Evolutionary conservation across 163 green algal species (phyloP), one percentile per base, ranked within the genome.

Genomic region (Chlamydomonas reinhardtii): DNA sequence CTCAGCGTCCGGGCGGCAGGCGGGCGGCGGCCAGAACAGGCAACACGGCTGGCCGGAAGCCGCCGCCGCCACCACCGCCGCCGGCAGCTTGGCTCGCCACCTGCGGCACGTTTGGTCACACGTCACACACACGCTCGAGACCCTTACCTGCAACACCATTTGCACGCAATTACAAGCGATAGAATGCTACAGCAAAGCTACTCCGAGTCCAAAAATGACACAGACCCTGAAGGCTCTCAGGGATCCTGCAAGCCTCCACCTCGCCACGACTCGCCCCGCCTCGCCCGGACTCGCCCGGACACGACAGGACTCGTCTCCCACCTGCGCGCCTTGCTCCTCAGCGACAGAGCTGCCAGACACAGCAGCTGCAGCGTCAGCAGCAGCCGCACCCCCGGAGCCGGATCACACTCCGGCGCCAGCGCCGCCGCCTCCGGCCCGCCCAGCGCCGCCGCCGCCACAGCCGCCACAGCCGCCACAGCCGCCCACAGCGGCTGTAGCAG

Each of bases 11-110:
- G 80, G 80, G 1, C 72, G 71, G 61, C 12, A 15, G 2, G 72
- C 35, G 0, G 83, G 78, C 1, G 72, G 90, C 17, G 92, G 92
- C 93, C 93, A 96, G 85, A 96, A 94, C 29, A 95, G 86, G 74
- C 86, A 88, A 83, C 93, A 96, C 0, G 89, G 73, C 17, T 80
- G 77, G 25, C 91, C 91, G 20, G 84, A 87, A 1, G 54, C 73
- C 0, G 84, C 91, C 20, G 91, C 91, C 0, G 69, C 83, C 64
- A 32, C 62, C 34, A 94, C 48, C 66, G 89, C 78, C 20, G 34
- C 16, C 0, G 93, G 93, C 73, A 96, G 86, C 73, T 91, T 82
- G 29, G 35, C 24, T 32, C 85, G 70, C 93, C 93, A 96, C 78
- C 91, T 93, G 87, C 75, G 48, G 48, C 48, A 8, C 39, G n/a